phyloP scores from a whole-genome alignment of 2,329 filamentous ascomycete species.

The Aspergillus luchuensis region DNA sequence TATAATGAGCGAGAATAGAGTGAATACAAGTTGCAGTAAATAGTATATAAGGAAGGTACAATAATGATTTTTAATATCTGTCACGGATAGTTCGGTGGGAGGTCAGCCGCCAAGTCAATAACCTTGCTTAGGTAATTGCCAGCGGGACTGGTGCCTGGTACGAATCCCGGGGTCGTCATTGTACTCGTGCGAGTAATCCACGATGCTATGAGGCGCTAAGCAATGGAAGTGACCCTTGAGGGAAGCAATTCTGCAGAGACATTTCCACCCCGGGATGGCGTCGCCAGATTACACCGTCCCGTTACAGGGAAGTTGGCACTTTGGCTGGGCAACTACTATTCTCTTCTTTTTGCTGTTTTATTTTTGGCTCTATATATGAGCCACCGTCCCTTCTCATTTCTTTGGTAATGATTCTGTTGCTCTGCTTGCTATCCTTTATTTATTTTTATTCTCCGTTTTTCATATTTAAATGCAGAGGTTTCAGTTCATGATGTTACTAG shows the following conservation, averaged over 20 bases:
- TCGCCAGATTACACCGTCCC: constrained; percentile 54
- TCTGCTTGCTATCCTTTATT: no score
- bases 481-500: no score
- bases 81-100: constrained; percentile 47
- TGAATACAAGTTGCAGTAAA: no score
- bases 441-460: no score
- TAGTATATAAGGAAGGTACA: no score
- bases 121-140: constrained; percentile 41
- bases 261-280: constrained; percentile 57
- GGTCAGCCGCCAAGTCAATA: constrained; percentile 38
- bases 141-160: constrained; percentile 55
- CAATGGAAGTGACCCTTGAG: constrained; percentile 57
- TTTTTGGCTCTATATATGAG: neutral
- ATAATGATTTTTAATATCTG: constrained; percentile 32
- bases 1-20: no score
- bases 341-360: constrained; percentile 31
- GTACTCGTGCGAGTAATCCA: constrained; percentile 59
- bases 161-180: constrained; percentile 56
- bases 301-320: constrained; percentile 41
- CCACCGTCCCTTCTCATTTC: neutral
- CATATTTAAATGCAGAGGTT: no score
- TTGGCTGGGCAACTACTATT: constrained; percentile 41
- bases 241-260: constrained; percentile 62
- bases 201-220: constrained; percentile 58
- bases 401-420: no score